These are phyloP conservation scores for Chlamydomonas sp. DNA, from an alignment of 139 green algal genomes.

Conservation along the genomic window DNA sequence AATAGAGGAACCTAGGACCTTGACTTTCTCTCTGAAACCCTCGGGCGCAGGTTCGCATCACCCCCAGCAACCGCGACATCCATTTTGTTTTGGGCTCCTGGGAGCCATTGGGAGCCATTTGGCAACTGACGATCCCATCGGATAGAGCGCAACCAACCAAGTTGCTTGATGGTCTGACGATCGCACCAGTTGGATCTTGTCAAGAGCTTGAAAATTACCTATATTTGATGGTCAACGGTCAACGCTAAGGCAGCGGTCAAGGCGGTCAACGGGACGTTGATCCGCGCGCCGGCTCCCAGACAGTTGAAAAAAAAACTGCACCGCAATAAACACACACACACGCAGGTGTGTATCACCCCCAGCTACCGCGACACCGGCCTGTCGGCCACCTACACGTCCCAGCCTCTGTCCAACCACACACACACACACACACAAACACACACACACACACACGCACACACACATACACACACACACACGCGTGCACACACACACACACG, in stretches of 20 bases:
- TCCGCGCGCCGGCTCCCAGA: constrained; percentile 77
- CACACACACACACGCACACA: not conserved
- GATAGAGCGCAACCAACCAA: too few relatives aligned
- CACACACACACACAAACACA: not conserved
- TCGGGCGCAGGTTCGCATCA: too few relatives aligned
- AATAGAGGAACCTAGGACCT: too few relatives aligned
- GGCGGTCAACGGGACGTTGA: constrained; percentile 75
- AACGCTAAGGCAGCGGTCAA: constrained; percentile 52
- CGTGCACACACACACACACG: not conserved
- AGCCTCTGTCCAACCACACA: not conserved
- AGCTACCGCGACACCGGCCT: too few relatives aligned
- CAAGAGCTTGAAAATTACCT: too few relatives aligned
- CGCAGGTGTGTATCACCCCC: too few relatives aligned
- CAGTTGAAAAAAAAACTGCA: not conserved
- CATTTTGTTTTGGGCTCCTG: too few relatives aligned
- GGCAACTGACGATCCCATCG: constrained; percentile 31
- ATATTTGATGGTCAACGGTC: too few relatives aligned
- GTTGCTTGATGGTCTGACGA: too few relatives aligned
- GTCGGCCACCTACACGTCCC: not conserved
- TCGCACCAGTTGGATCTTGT: too few relatives aligned
- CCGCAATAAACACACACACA: not conserved
- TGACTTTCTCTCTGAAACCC: too few relatives aligned
- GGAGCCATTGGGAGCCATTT: too few relatives aligned
- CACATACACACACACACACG: not conserved
- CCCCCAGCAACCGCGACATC: constrained; percentile 60